A percentile compares a stretch with the other conserved stretches of the same genome.
phyloP scores from a whole-genome alignment of 768 basidiomycete species.

The Pseudohyphozyma bogoriensis region DNA sequence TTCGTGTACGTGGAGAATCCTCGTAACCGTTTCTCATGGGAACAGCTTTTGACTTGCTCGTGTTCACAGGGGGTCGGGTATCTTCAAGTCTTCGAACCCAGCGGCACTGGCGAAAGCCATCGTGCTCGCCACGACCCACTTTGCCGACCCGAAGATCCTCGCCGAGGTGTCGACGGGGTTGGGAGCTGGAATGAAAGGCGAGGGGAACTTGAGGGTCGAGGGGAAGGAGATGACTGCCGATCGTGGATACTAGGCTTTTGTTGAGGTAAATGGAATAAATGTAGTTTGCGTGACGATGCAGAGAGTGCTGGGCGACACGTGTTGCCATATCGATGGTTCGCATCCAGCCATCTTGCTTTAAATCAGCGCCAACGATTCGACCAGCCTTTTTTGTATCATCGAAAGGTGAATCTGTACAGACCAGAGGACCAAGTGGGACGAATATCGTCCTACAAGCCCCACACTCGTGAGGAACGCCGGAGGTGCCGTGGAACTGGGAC shows the following conservation, averaged over 20 bases:
- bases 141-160: constrained; percentile 83
- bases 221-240: constrained; percentile 28
- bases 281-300: no score
- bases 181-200: constrained; percentile 32
- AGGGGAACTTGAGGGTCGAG: constrained; percentile 14
- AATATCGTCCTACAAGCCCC: no score
- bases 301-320: no score
- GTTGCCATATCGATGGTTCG: no score
- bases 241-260: constrained; percentile 24
- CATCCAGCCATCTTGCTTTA: no score
- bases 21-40: background rate
- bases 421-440: no score
- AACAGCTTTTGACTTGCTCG: background rate
- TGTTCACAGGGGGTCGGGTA: constrained; percentile 64
- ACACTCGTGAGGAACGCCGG: no score
- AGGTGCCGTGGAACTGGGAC: no score
- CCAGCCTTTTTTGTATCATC: no score
- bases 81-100: constrained; percentile 92
- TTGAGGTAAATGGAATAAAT: no score
- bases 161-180: constrained; percentile 57
- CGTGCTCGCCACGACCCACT: constrained; percentile 95
- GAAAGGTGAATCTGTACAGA: no score
- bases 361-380: no score
- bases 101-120: constrained; percentile 89
- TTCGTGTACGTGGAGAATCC: constrained; percentile 60